Percentiles rank a stretch among this genome's conserved stretches.
phyloP scores from a whole-genome alignment of 2,329 filamentous ascomycete genomes.

The Colletotrichum gigasporum region DNA sequence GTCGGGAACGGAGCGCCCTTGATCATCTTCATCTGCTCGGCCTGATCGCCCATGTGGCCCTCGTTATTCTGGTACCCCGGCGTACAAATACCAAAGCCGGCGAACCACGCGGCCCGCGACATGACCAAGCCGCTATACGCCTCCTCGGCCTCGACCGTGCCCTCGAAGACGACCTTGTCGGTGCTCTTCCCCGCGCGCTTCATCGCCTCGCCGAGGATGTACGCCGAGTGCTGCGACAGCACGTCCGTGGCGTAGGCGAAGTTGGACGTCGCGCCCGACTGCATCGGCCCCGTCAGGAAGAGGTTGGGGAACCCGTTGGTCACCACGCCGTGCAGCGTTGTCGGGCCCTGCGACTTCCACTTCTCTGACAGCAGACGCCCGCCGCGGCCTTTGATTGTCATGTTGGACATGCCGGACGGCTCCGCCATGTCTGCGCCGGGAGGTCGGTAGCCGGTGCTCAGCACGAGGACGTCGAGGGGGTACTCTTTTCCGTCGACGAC shows the following conservation, averaged over 20 bases:
- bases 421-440: conserved; percentile 43
- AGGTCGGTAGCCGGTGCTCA: conserved; percentile 48
- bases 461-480: conserved; percentile 50
- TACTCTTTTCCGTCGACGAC: conserved; percentile 58
- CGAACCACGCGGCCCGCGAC: conserved; percentile 49
- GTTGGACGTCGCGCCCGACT: conserved; percentile 51
- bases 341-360: conserved; percentile 50
- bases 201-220: conserved; percentile 42
- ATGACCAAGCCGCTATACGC: conserved; percentile 54
- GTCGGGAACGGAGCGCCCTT: conserved; percentile 40
- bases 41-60: conserved; percentile 42
- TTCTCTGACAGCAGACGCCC: conserved; percentile 55
- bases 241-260: conserved; percentile 47
- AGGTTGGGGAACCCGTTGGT: conserved; percentile 64
- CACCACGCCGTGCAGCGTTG: conserved; percentile 62
- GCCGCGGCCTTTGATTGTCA: conserved; percentile 51
- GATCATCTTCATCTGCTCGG: conserved; percentile 43
- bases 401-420: conserved; percentile 32
- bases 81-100: conserved; percentile 57
- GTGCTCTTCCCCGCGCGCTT: conserved; percentile 33
- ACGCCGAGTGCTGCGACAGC: conserved; percentile 51
- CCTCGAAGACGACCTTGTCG: conserved; percentile 48
- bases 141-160: conserved; percentile 55
- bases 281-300: conserved; percentile 55
- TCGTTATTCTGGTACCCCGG: conserved; percentile 63